These are phyloP conservation scores for Acanthamoeba pearcei DNA, from an alignment of 208 protist species.

Conservation along the genomic window DNA sequence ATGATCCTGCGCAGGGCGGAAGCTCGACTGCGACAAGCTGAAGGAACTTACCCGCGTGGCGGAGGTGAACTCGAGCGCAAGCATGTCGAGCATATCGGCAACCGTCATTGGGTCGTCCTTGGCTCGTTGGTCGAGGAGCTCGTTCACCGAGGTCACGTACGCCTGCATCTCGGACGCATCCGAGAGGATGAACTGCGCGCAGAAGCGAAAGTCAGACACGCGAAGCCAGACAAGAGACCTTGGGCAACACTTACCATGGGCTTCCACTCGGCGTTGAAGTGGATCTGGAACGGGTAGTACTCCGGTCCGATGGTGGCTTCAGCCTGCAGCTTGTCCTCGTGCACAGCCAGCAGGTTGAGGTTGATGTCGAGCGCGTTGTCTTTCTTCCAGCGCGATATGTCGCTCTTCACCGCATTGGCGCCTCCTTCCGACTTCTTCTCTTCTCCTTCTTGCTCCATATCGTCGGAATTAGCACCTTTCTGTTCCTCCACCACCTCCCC, in stretches of 20 bases:
- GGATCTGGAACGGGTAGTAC: slow-evolving; percentile 58
- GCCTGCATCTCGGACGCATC: slow-evolving; percentile 6
- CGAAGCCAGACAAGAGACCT: not conserved
- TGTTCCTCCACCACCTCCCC: not conserved
- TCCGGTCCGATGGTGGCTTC: slow-evolving; percentile 49
- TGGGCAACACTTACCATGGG: slow-evolving; percentile 3
- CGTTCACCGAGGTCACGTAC: slow-evolving; percentile 6
- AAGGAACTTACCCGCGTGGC: not conserved
- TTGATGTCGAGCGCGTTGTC: not conserved
- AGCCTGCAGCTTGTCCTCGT: slow-evolving; percentile 52
- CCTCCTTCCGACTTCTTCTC: not conserved
- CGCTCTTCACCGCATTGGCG: not conserved
- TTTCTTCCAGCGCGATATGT: slow-evolving; percentile 2
- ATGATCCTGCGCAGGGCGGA: not conserved
- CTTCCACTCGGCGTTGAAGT: slow-evolving; percentile 29
- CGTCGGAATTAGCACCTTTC: not conserved
- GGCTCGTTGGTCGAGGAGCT: slow-evolving; percentile 20
- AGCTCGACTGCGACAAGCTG: not conserved
- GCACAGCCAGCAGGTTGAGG: slow-evolving; percentile 49
- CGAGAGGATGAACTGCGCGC: not conserved
- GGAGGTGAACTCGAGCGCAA: slow-evolving; percentile 24
- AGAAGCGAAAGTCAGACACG: not conserved
- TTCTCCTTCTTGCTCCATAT: slow-evolving; percentile 38
- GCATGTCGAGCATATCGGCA: slow-evolving; percentile 58
- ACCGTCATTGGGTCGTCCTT: slow-evolving; percentile 43